Conservation (phyloP, 495 filamentous ascomycete species). For the Trichoderma virens region DNA sequence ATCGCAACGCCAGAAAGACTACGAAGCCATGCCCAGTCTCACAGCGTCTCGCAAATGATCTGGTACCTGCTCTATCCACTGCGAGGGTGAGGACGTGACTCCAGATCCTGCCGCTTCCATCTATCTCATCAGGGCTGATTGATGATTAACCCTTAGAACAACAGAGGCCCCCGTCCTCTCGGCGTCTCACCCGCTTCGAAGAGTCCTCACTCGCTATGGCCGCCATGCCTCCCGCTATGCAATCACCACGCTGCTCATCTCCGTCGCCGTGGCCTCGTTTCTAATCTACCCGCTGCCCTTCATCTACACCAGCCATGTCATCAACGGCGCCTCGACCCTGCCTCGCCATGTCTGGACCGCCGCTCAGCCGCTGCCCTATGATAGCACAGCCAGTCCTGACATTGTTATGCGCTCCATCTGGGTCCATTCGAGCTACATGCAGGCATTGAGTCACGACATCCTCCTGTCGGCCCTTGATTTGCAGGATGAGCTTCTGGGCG, state of each 20-base stretch:
- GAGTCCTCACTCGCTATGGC: conserved; percentile 54
- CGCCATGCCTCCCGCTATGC: conserved; percentile 58
- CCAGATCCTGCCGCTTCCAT: conserved; percentile 10
- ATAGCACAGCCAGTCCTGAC: conserved; percentile 32
- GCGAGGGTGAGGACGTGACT: conserved; percentile 47
- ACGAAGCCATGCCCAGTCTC: not conserved
- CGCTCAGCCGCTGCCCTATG: conserved; percentile 47
- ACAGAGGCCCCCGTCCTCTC: conserved; percentile 54
- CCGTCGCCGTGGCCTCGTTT: conserved; percentile 51
- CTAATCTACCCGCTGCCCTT: conserved; percentile 62
- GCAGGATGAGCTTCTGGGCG: conserved; percentile 51
- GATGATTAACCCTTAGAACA: conserved; percentile 42
- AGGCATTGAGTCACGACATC: conserved; percentile 53
- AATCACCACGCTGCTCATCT: conserved; percentile 54
- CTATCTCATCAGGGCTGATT: not conserved
- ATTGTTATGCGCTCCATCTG: conserved; percentile 52
- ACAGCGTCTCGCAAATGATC: conserved; percentile 28
- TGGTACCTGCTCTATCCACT: conserved; percentile 61
- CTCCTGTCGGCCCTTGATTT: conserved; percentile 54
- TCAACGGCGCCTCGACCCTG: conserved; percentile 50
- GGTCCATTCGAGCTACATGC: conserved; percentile 61
- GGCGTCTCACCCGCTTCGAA: conserved; percentile 51
- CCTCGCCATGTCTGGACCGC: conserved; percentile 74
- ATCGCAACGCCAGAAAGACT: too few species aligned
- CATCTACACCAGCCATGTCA: conserved; percentile 55